Evolutionary conservation across 139 green algal species (phyloP), one percentile per base, ranked within the genome.

Genomic region (Chlorella sp.): DNA sequence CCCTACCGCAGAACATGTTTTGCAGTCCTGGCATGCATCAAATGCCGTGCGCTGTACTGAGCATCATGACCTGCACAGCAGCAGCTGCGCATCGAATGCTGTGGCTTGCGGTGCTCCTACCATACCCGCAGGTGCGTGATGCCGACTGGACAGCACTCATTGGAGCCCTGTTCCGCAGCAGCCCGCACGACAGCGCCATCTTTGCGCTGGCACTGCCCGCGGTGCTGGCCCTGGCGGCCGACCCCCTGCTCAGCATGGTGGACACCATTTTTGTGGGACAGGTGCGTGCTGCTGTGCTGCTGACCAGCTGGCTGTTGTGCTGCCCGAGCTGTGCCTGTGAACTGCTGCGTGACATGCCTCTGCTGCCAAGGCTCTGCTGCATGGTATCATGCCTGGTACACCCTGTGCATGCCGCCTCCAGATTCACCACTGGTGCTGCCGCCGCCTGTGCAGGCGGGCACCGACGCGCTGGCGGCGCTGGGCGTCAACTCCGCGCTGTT

Each of bases 401-500:
- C 44, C 44, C 44, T 51, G 44, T 9, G 44, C 44, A 16, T 9
- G 44, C 9, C 44, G 44, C 44, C 44, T 16, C 44, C 44, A 16
- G 44, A 51, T 51, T 51, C 44, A 51, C 44, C 44, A 9, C 44
- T 9, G 44, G 6, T 51, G 44, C 44, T 51, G 44, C 44, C 44
- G 44, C 47, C 73, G 20, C 47, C n/a, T 68, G 0, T 89, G 28
- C 79, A 86, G 34, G 79, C 93, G 32, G 92, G 93, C 12, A 39
- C 86, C 16, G 87, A 93, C 51, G 86, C 79, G 74, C 88, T 95
- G 84, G 94, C 88, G 9, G 94, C 93, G 1, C 84, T 96, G 5
- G 93, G 93, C 51, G 84, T 96, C 39, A 94, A 96, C 88, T 92
- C 89, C 4, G 88, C 89, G 4, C 60, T 97, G 26, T 96, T 95